Base-by-base conservation (phyloP, 345 rosid species). In the Citrus maxima region DNA sequence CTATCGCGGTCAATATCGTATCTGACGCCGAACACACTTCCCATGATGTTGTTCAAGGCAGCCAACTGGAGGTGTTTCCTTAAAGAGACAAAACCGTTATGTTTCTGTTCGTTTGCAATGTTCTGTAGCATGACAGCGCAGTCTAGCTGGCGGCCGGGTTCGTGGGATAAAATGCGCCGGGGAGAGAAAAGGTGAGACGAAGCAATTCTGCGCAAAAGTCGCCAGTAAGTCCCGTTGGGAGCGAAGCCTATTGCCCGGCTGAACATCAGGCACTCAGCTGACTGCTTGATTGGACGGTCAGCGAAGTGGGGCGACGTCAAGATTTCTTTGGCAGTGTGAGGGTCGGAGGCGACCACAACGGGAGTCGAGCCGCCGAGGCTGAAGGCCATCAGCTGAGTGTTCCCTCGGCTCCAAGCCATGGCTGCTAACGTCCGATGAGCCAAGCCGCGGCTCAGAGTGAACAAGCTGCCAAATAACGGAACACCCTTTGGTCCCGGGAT, bases 211-310 rank as follows among this genome's bases (percentile, higher is more conserved):
- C 98, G 81, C 27, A 95, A 66, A 7, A 90, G 88, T 24, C 98
- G 88, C 98, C 98, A 95, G 85, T 95, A 91, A 4, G 89, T 73
- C 1, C 98, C 98, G 75, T 87, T 90, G 4, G 98, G 98, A 3
- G 98, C 97, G 51, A 95, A 95, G 38, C 98, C 98, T 34, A 95
- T 95, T 78, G 98, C 98, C 35, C 95, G 88, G 77, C 86, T 78
- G 82, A 95, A 95, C 97, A 95, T 89, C 67, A 95, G 89, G 63
- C 90, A 84, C 56, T 86, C 83, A 51, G 95, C 98, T 4, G 98
- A 93, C 80, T 82, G 92, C 83, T 93, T 95, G 77, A 95, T 72
- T 9, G 98, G 98, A 70, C 98, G 94, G 89, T 95, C 91, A 12
- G 98, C 88, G 35, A 95, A 95, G 78, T 77, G 77, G 25, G 89